Evolutionary conservation across 2,329 filamentous ascomycete species (phyloP), one percentile per base, ranked within the genome.

Genomic region (Thelonectria blattea): DNA sequence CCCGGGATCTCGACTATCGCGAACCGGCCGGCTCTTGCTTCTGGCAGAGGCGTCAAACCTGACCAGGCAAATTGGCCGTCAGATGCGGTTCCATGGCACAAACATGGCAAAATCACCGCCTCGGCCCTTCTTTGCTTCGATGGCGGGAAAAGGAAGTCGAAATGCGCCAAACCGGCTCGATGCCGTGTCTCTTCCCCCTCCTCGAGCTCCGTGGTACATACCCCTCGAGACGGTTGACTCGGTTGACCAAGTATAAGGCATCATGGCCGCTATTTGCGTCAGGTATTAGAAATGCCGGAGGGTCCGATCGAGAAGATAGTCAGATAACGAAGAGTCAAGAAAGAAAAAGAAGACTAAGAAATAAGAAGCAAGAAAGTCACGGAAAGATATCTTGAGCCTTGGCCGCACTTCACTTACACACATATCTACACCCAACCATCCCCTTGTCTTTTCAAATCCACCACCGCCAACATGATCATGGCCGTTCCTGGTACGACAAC

Each of bases 231-330:
- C 34, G 12, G 45, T 32, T 30, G 27, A 30, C 46, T 39, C 46
- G 37, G 52, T 32, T 20, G 22, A 15, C 42, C 27, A 61, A 48
- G 50, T 57, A 56, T 63, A 61, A 61, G 54, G 58, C 54, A 61
- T 63, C 58, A 61, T 61, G 48, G 49, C 42, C 30, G 43, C 52
- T 66, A 48, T 51, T 27, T 15, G 39, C 45, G 30, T 50, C 62
- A 65, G 56, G 48, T 52, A 52, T 43, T 45, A 52, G 41, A 30
- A 39, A 47, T 52, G 18, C 62, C 64, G 58, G 66, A 58, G 56
- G 62, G 52, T 49, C 58, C 48, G 57, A 56, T 55, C 48, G 58
- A 39, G 49, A 58, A 48, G 10, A 22, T 5, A 11, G 34, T 41
- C 34, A 30, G 55, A 51, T 50, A 52, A 61, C 52, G 61, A 61